Percentiles rank a stretch among this genome's conserved stretches.
Evolutionary conservation across 2,329 filamentous ascomycete species (phyloP).

Genomic region (Fusarium tricinctum): DNA sequence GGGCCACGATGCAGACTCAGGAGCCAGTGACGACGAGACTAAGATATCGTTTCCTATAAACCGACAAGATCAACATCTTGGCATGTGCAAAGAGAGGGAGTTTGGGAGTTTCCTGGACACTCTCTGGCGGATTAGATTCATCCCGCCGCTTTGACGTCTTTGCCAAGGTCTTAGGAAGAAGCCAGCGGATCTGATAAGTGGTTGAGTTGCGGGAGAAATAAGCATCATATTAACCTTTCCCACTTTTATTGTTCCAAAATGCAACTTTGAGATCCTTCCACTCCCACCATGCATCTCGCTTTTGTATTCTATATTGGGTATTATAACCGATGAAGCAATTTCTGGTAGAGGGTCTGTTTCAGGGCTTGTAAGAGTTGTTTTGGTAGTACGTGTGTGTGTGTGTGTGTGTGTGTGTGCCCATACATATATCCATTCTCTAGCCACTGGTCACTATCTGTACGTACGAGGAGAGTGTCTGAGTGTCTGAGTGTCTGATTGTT

Average conservation of each 20-base stretch:
- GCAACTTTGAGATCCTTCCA: slow-evolving; percentile 16
- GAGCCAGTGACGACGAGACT: slow-evolving; percentile 2
- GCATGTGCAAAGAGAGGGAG: slow-evolving; percentile 6
- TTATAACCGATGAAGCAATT: slow-evolving; percentile 8
- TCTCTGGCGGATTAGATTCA: not conserved
- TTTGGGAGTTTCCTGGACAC: not conserved
- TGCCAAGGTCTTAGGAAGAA: slow-evolving; percentile 18
- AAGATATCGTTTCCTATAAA: slow-evolving; percentile 30
- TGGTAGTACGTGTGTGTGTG: not conserved
- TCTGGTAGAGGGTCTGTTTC: not conserved
- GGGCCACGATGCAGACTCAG: not conserved
- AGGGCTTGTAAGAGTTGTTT: not conserved
- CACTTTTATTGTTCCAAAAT: slow-evolving; percentile 25
- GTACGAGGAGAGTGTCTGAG: not conserved
- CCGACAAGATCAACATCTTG: slow-evolving; percentile 41
- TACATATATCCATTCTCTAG: not conserved
- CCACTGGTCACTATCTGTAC: not conserved
- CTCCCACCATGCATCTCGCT: slow-evolving; percentile 5
- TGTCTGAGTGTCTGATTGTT: not conserved
- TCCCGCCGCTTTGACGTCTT: not conserved
- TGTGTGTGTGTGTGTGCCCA: no score
- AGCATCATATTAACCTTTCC: slow-evolving; percentile 32
- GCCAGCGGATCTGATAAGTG: slow-evolving; percentile 19
- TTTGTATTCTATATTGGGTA: slow-evolving; percentile 4
- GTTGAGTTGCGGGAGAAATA: slow-evolving; percentile 1